Base-by-base conservation (phyloP, 495 filamentous ascomycete genomes). In the Hypoxylon lenormandii region DNA sequence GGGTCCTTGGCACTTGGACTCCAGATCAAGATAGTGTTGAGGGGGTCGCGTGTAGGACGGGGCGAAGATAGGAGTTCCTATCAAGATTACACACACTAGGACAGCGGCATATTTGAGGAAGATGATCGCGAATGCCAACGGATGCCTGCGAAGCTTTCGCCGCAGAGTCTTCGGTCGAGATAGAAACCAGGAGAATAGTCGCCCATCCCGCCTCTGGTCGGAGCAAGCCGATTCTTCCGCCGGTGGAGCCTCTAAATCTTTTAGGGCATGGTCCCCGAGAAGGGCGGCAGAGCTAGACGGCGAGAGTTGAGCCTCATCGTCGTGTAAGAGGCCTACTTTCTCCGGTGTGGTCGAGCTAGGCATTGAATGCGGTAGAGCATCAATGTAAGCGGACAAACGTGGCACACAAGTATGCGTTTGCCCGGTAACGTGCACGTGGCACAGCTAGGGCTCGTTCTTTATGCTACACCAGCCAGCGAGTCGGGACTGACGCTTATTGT, bases 11-110 rank as follows among this genome's bases (percentile, higher is more conserved):
- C 76, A 74, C 38, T 59, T 42, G 38, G 63, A 53, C 42, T 66
- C 73, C 37, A 80, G 83, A 16, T 81, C 69, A 15, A 83, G 84
- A 42, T 79, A 80, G 43, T 80, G 75, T 6, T 61, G 42, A 33
- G 75, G 79, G 4, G 74, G 82, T 13, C 75, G 76, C 3, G 86
- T 86, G 73, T 91, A 91, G 0, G 88, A 90, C 0, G 89, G 88
- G 13, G 76, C 75, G 47, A 89, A 80, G 10, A 88, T 72, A 2
- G 83, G 83, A 3, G 82, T 85, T 19, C 88, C 68, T 7, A 83
- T 26, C 2, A 85, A 52, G 13, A 80, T 38, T 43, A 70, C 28
- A 7, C 61, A 70, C 48, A 60, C 23, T 22, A 56, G 8, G 37
- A 65, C 53, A 33, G 62, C 13, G 5, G n/a, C 16, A 19, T 66